Conservation (phyloP, 139 green algal species). For the Picochlorum sp. region DNA sequence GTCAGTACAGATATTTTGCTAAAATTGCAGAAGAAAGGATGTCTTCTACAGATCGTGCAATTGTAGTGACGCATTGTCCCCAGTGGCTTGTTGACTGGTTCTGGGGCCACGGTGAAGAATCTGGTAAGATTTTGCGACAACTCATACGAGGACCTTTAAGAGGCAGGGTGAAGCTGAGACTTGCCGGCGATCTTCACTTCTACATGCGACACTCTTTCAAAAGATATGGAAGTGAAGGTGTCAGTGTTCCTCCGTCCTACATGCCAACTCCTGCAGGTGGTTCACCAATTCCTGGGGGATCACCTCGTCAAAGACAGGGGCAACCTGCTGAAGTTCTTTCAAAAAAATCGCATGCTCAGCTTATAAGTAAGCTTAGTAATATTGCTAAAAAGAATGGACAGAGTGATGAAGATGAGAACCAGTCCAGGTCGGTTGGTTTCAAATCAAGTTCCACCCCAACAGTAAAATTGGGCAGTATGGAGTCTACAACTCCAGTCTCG, state of each 20-base stretch:
- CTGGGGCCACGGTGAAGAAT: slow-evolving; percentile 22
- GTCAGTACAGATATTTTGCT: slow-evolving; percentile 81
- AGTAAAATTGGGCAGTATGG: background rate
- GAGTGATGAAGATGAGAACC: too few species aligned
- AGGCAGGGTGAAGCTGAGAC: slow-evolving; percentile 55
- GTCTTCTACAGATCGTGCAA: slow-evolving; percentile 52
- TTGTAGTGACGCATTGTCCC: slow-evolving; percentile 83
- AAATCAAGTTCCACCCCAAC: too few species aligned
- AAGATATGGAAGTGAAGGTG: slow-evolving; percentile 14
- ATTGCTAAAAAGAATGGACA: background rate
- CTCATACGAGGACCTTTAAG: slow-evolving; percentile 67
- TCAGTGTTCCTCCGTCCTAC: slow-evolving; percentile 4
- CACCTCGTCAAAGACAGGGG: background rate
- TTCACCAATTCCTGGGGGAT: slow-evolving; percentile 13
- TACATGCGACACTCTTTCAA: slow-evolving; percentile 77
- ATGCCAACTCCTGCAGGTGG: slow-evolving; percentile 23
- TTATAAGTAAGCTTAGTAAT: background rate
- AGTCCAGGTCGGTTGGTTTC: too few species aligned
- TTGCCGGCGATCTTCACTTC: slow-evolving; percentile 85
- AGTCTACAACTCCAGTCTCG: background rate
- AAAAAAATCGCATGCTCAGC: background rate
- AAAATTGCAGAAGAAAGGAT: slow-evolving; percentile 71
- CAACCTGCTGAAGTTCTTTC: background rate
- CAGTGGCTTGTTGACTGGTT: slow-evolving; percentile 81
- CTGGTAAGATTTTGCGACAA: slow-evolving; percentile 62